Percentiles rank a stretch among this genome's conserved stretches.
Evolutionary conservation across 148 eudicot genomes (phyloP).

Genomic region (Rhododendron vialii): DNA sequence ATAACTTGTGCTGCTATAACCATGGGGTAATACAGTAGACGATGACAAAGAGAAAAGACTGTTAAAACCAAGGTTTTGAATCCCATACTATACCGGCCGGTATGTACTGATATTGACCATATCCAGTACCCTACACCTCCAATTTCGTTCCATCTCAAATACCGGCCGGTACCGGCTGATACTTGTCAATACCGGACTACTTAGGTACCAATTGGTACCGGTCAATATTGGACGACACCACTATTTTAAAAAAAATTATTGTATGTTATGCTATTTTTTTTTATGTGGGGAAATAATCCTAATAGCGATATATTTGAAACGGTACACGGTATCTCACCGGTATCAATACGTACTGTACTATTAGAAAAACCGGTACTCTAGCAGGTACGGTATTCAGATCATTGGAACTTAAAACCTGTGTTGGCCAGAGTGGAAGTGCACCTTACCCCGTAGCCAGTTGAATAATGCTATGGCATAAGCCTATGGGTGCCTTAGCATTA

Average conservation of each 20-base stretch:
- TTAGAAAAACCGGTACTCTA: not conserved
- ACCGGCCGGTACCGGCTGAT: not conserved
- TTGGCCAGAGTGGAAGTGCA: not conserved
- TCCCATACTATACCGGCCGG: not conserved
- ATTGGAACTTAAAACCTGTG: not conserved
- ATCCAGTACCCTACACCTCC: not conserved
- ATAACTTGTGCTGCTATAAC: not conserved
- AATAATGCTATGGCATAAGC: not conserved
- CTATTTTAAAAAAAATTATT: not conserved
- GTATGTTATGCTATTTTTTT: not conserved
- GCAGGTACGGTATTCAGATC: not conserved
- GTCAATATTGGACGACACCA: not conserved
- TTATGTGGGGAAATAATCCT: not conserved
- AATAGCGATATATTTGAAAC: too few species aligned
- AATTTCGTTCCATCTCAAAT: not conserved
- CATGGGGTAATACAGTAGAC: not conserved
- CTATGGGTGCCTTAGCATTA: not conserved
- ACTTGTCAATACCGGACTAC: not conserved
- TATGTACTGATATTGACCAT: not conserved
- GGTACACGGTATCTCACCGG: too few species aligned
- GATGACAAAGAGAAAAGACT: not conserved
- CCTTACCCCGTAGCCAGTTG: not conserved
- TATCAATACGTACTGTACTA: too few species aligned
- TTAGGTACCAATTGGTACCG: too few species aligned
- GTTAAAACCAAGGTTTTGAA: not conserved